A percentile compares a stretch with the other conserved stretches of the same genome.
These are phyloP conservation scores for Rauvolfia tetraphylla DNA, from an alignment of 257 asterid genomes.

Conservation along the genomic window DNA sequence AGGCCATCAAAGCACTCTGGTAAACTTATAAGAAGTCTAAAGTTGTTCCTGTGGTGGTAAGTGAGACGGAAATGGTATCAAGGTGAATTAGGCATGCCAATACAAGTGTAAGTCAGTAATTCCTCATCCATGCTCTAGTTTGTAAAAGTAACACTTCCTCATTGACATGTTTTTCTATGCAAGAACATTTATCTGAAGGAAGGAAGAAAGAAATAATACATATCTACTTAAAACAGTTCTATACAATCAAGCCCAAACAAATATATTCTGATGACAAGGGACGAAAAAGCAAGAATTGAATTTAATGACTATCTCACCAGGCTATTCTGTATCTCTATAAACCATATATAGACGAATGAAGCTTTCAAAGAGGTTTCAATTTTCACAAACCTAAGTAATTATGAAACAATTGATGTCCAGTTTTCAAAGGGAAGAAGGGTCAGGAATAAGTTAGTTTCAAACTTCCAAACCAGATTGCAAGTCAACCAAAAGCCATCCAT, in stretches of 20 bases:
- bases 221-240: not conserved
- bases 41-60: not conserved
- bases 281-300: not conserved
- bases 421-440: not conserved
- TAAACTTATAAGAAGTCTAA: not conserved
- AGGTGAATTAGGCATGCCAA: not conserved
- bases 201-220: not conserved
- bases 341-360: not conserved
- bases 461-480: not conserved
- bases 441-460: not conserved
- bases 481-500: not conserved
- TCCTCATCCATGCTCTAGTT: not conserved
- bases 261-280: not conserved
- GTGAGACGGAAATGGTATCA: not conserved
- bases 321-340: not conserved
- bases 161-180: not conserved
- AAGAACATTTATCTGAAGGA: not conserved
- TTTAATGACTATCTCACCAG: not conserved
- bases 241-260: not conserved
- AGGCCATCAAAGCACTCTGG: not conserved
- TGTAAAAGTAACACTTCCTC: not conserved
- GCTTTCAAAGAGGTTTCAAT: not conserved
- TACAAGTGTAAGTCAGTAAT: not conserved
- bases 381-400: not conserved
- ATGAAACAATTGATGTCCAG: not conserved